Evolutionary conservation across 2,329 filamentous ascomycete genomes (phyloP).

Genomic region (Trichoderma aggressivum): DNA sequence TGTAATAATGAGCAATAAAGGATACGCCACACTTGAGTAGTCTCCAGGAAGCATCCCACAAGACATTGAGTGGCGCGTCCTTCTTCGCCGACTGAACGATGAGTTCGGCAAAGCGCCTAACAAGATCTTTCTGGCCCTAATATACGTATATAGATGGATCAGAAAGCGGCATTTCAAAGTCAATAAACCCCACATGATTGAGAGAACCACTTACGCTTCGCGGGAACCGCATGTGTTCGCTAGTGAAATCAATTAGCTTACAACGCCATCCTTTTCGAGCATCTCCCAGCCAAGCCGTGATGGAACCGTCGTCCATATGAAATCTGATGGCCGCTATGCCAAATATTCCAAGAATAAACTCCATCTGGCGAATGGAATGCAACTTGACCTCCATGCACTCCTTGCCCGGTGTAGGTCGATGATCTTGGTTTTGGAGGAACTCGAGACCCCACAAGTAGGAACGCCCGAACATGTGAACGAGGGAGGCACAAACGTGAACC

Average conservation of each 20-base stretch:
- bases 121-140: neutral
- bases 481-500: neutral
- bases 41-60: neutral
- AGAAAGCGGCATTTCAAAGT: neutral
- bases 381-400: neutral
- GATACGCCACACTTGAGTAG: neutral
- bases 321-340: neutral
- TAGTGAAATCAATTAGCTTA: neutral
- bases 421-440: no score
- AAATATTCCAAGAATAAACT: neutral
- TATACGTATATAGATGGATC: neutral
- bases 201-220: neutral
- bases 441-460: neutral
- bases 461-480: neutral
- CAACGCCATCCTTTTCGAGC: neutral
- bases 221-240: neutral
- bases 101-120: neutral
- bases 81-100: neutral
- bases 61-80: neutral
- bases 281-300: neutral
- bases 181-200: neutral
- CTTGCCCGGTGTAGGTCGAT: neutral
- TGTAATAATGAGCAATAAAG: neutral
- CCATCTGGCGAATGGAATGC: neutral
- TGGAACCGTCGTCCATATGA: neutral